These are phyloP conservation scores for Berkeleyomyces basicola DNA, from an alignment of 2,329 filamentous ascomycete species.

Conservation along the genomic window DNA sequence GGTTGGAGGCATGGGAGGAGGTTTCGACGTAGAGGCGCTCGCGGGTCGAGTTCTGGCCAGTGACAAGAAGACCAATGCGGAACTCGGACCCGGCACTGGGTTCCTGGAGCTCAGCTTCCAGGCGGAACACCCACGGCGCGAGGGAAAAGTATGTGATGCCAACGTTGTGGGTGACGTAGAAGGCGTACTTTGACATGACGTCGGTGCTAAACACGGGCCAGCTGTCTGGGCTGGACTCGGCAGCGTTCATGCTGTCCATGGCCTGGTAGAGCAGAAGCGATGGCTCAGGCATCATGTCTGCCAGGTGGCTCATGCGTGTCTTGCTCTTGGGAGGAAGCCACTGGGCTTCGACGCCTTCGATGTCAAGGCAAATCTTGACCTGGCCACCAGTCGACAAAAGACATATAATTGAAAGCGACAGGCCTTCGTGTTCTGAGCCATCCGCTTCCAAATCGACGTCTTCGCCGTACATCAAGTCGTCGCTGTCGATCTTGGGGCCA, in stretches of 20 bases:
- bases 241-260: constrained; percentile 39
- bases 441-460: constrained; percentile 44
- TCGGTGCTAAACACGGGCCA: constrained; percentile 50
- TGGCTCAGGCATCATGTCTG: constrained; percentile 25
- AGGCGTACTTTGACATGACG: constrained; percentile 43
- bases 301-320: constrained; percentile 27
- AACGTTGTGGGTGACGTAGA: constrained; percentile 44
- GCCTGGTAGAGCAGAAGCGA: constrained; percentile 44
- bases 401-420: constrained; percentile 43
- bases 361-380: constrained; percentile 43
- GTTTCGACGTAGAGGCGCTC: constrained; percentile 41
- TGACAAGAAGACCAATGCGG: constrained; percentile 41
- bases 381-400: constrained; percentile 44
- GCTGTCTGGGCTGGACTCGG: constrained; percentile 37
- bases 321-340: constrained; percentile 45
- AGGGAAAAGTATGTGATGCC: constrained; percentile 45
- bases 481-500: constrained; percentile 42
- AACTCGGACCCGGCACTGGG: constrained; percentile 44
- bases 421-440: constrained; percentile 38
- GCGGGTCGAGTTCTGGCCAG: constrained; percentile 37
- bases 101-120: constrained; percentile 42
- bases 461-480: constrained; percentile 46
- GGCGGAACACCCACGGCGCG: constrained; percentile 44
- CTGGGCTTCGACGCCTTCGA: constrained; percentile 47
- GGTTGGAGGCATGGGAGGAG: constrained; percentile 28